Conservation (phyloP, 192 early-diverging fungal species). For the Backusella sp. region DNA sequence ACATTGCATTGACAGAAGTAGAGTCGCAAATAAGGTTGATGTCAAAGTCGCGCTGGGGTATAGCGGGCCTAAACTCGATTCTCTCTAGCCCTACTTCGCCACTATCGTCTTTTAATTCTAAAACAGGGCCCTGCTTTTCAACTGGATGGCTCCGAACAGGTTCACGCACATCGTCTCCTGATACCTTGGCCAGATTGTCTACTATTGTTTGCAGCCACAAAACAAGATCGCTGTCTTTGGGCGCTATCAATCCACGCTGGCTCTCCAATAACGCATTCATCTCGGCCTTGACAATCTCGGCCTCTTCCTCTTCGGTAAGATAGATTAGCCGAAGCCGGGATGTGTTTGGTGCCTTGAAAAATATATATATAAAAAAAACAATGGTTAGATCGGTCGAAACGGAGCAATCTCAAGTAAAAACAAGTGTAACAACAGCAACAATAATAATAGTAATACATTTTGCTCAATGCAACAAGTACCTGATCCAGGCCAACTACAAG, state of each 20-base stretch:
- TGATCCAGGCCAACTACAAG: constrained; percentile 34
- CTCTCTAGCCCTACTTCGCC: not conserved
- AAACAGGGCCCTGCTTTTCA: not conserved
- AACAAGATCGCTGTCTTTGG: constrained; percentile 26
- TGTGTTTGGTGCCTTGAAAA: constrained; percentile 49
- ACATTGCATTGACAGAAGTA: constrained; percentile 37
- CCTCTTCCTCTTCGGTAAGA: constrained; percentile 50
- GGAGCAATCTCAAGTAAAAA: no score
- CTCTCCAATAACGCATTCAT: constrained; percentile 20
- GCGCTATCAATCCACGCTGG: constrained; percentile 20
- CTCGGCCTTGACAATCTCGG: constrained; percentile 36
- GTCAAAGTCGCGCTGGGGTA: constrained; percentile 15
- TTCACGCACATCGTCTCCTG: constrained; percentile 31
- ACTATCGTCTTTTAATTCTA: not conserved
- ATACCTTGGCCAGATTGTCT: constrained; percentile 24
- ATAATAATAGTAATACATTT: not conserved
- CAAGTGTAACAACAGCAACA: no score
- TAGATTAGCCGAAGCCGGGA: constrained; percentile 48
- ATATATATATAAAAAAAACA: not conserved
- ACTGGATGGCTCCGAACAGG: constrained; percentile 24
- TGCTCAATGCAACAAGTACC: not conserved
- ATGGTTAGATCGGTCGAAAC: not conserved
- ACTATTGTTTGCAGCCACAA: constrained; percentile 34
- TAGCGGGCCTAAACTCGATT: not conserved
- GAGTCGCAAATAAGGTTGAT: constrained; percentile 36